These are phyloP conservation scores for Kodamaea restingae DNA, from an alignment of 805 yeast genomes.

Conservation along the genomic window DNA sequence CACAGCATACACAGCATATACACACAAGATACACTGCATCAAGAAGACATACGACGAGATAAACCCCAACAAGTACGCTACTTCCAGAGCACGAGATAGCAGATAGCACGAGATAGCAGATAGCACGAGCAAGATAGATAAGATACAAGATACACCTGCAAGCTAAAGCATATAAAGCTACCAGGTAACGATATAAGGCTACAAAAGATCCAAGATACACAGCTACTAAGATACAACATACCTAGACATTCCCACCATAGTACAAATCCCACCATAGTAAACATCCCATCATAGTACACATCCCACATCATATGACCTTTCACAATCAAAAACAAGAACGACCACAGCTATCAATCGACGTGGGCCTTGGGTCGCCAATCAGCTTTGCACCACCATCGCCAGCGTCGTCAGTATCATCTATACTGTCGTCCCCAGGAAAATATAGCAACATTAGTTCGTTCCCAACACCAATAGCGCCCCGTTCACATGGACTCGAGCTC, in stretches of 20 bases:
- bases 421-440: slow-evolving; percentile 11
- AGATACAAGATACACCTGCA: no score
- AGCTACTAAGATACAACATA: no score
- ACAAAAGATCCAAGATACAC: no score
- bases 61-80: no score
- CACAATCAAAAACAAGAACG: neutral
- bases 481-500: slow-evolving; percentile 3
- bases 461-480: slow-evolving; percentile 40
- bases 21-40: no score
- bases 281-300: neutral
- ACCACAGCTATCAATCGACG: neutral
- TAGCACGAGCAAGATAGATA: no score
- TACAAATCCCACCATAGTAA: neutral
- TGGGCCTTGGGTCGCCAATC: slow-evolving; percentile 1
- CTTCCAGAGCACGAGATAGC: no score
- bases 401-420: slow-evolving; percentile 12
- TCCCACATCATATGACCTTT: neutral
- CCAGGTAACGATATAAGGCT: no score
- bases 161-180: no score
- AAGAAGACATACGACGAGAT: no score
- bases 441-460: slow-evolving; percentile 38
- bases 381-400: slow-evolving; percentile 8
- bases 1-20: no score
- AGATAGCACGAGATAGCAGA: no score
- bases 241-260: neutral